These are phyloP conservation scores for Cladosporium sp. DNA, from an alignment of 2,329 filamentous ascomycete species.

Conservation along the genomic window DNA sequence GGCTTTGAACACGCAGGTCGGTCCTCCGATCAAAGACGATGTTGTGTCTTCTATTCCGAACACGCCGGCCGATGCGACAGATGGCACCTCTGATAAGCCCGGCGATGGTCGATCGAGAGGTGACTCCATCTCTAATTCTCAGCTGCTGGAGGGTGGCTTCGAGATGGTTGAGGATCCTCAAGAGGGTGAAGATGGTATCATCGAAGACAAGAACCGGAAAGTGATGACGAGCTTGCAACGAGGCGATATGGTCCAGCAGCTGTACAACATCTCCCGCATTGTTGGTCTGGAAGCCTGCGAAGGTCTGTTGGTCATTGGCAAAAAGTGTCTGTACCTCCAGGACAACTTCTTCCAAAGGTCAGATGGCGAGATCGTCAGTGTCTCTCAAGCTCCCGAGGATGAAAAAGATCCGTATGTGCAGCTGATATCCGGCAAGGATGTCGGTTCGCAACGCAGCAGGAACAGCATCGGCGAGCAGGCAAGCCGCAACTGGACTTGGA, in stretches of 20 bases:
- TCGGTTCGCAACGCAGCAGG: conserved; percentile 51
- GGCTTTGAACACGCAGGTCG: conserved; percentile 26
- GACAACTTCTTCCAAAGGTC: conserved; percentile 94
- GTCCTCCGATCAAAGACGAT: conserved; percentile 27
- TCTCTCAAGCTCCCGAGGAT: conserved; percentile 86
- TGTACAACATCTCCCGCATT: conserved; percentile 93
- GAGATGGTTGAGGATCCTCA: conserved; percentile 94
- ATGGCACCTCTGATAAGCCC: conserved; percentile 15
- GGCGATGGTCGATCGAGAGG: conserved; percentile 33
- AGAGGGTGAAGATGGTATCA: conserved; percentile 73
- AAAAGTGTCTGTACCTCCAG: conserved; percentile 87
- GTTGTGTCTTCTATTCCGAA: conserved; percentile 19
- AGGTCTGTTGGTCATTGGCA: conserved; percentile 87
- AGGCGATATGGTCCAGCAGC: conserved; percentile 86
- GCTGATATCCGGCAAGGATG: conserved; percentile 78
- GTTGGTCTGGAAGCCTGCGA: conserved; percentile 91
- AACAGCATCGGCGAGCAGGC: conserved; percentile 62
- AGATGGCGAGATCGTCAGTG: conserved; percentile 94
- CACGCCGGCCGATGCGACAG: conserved; percentile 14
- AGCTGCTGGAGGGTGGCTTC: conserved; percentile 76
- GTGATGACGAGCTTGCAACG: conserved; percentile 91
- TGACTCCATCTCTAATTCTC: conserved; percentile 39
- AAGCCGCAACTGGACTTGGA: conserved; percentile 88
- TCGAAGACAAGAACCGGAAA: conserved; percentile 94
- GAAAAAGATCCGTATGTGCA: conserved; percentile 94